Percentiles rank a stretch among this genome's conserved stretches.
Evolutionary conservation across 305 asterid species (phyloP).

Genomic region (Solanum chacoense): DNA sequence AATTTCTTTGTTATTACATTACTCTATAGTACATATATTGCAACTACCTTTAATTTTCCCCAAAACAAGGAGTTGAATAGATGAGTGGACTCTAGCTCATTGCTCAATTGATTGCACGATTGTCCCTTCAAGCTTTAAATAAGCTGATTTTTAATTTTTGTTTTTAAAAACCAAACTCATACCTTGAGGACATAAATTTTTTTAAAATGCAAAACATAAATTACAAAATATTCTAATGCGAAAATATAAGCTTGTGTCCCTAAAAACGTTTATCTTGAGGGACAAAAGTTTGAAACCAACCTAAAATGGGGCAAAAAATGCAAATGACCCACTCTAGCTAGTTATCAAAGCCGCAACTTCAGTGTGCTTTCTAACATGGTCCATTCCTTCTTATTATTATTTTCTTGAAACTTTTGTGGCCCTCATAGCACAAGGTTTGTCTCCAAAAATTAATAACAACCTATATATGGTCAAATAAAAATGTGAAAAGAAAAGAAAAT

Average conservation of each 20-base stretch:
- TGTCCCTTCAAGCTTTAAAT: background rate
- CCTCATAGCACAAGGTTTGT: background rate
- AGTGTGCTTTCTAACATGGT: background rate
- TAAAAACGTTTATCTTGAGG: background rate
- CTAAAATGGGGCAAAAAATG: background rate
- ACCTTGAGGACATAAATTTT: background rate
- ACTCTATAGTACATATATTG: background rate
- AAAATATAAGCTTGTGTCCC: background rate
- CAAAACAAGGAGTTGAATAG: background rate
- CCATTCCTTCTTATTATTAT: background rate
- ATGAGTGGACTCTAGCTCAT: background rate
- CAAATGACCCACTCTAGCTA: background rate
- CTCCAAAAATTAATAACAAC: background rate
- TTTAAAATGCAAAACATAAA: too few relatives aligned
- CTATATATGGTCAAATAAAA: background rate
- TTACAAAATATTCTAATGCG: background rate
- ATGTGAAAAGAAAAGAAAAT: background rate
- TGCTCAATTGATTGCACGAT: background rate
- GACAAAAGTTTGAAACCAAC: background rate
- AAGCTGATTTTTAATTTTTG: background rate
- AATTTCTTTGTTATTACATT: background rate
- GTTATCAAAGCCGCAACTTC: background rate
- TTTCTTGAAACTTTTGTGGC: background rate
- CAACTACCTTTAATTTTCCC: background rate
- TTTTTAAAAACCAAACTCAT: background rate